These are phyloP conservation scores for Lanmaoa pseudosensibilis DNA, from an alignment of 768 basidiomycete species.

Conservation along the genomic window DNA sequence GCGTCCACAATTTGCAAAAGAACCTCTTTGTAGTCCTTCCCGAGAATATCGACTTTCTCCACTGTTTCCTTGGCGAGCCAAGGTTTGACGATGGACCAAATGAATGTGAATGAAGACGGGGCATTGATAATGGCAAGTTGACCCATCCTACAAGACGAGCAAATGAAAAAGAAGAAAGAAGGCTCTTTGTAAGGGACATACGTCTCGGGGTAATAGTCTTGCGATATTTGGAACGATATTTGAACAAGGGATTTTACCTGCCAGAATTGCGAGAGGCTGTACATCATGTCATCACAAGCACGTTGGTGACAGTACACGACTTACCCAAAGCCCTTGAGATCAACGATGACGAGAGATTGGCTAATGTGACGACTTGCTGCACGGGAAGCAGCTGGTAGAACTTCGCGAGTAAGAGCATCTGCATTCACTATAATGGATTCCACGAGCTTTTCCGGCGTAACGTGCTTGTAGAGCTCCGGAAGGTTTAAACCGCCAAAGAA, in stretches of 20 bases:
- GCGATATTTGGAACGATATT: slow-evolving; percentile 68
- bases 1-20: slow-evolving; percentile 61
- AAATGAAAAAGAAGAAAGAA: background rate
- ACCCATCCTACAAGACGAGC: slow-evolving; percentile 54
- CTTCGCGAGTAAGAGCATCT: slow-evolving; percentile 63
- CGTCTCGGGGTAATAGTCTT: slow-evolving; percentile 80
- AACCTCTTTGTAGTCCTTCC: slow-evolving; percentile 54
- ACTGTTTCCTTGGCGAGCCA: slow-evolving; percentile 75
- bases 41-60: slow-evolving; percentile 66
- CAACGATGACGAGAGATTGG: slow-evolving; percentile 62
- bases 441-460: slow-evolving; percentile 63
- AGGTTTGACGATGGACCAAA: slow-evolving; percentile 67
- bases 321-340: slow-evolving; percentile 70
- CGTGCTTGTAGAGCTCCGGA: slow-evolving; percentile 52
- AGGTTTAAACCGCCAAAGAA: slow-evolving; percentile 61
- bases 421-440: slow-evolving; percentile 62
- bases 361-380: slow-evolving; percentile 51
- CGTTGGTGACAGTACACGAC: slow-evolving; percentile 15
- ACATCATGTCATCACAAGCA: background rate
- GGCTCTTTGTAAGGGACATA: slow-evolving; percentile 32
- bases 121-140: slow-evolving; percentile 72
- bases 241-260: slow-evolving; percentile 67
- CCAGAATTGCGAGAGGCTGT: slow-evolving; percentile 70
- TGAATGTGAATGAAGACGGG: slow-evolving; percentile 68
- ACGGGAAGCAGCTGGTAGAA: slow-evolving; percentile 64